Percentiles rank a stretch among this genome's conserved stretches.
These are phyloP conservation scores for Fusarium guadeloupense DNA, from an alignment of 2,329 filamentous ascomycete genomes.

Conservation along the genomic window DNA sequence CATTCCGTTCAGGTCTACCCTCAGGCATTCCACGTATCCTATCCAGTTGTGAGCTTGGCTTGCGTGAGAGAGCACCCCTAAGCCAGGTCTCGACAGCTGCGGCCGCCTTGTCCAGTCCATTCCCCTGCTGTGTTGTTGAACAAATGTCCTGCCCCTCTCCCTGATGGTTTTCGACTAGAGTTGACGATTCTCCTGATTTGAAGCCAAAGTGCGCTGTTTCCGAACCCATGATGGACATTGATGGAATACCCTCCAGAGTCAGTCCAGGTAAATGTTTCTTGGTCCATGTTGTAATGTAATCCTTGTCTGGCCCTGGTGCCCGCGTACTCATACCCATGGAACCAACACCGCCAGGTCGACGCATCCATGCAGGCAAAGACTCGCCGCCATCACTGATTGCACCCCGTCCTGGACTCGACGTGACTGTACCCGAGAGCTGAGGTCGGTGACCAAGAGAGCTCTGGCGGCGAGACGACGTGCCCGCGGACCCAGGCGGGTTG, in stretches of 20 bases:
- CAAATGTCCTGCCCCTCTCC: constrained; percentile 57
- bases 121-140: constrained; percentile 57
- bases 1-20: constrained; percentile 51
- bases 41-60: constrained; percentile 61
- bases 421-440: constrained; percentile 46
- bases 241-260: constrained; percentile 73
- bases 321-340: constrained; percentile 77
- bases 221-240: constrained; percentile 71
- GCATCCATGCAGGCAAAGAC: constrained; percentile 69
- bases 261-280: constrained; percentile 84
- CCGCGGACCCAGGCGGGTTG: constrained; percentile 50
- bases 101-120: constrained; percentile 80
- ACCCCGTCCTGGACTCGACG: constrained; percentile 49
- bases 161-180: constrained; percentile 62
- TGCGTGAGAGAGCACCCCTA: constrained; percentile 77
- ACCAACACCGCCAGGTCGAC: constrained; percentile 87
- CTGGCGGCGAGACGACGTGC: constrained; percentile 52
- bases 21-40: constrained; percentile 50
- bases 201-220: constrained; percentile 69
- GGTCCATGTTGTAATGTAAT: constrained; percentile 85
- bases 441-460: constrained; percentile 53
- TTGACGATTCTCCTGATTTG: constrained; percentile 48
- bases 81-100: constrained; percentile 92
- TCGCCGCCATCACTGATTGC: constrained; percentile 53
- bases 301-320: constrained; percentile 82